Base-by-base conservation (phyloP, 1,139 yeast genomes). In the Suhomyces coccinellae region DNA sequence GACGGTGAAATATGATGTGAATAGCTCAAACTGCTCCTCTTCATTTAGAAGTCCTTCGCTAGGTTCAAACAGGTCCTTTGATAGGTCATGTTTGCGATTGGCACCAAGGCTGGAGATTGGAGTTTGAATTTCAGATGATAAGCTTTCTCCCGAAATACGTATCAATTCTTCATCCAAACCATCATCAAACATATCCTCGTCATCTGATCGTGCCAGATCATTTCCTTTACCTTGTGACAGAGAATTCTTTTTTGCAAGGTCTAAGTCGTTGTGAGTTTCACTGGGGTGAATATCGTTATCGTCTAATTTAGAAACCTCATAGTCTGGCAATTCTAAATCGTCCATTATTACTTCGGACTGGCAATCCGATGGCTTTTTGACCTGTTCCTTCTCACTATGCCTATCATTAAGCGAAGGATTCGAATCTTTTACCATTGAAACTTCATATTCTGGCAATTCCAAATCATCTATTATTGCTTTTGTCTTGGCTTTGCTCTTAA, bases 1-100 rank as follows among this genome's bases (percentile, higher is more conserved):
- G 1, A 60, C 50, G 1, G 62, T 55, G 46, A 53, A 69, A 48
- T 69, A 67, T 12, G 61, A 55, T n/a, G 74, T 66, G 51, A 69
- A 70, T 4, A 73, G 60, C 32, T 71, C 72, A 40, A 59, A 51
- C 40, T 53, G 55, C 31, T 72, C 60, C 4, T 58, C 61, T 12
- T 63, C 57, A 10, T 54, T 58, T 17, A 73, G 55, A 12, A 68
- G 50, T 0, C 75, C 77, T 11, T 62, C 69, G 6, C 43, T 36
- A 1, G 51, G 46, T 2, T 45, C 48, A 41, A 61, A 59, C 3
- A 39, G 38, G 29, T 45, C 46, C 35, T 51, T 48, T 48, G 41
- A 54, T 1, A 50, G n/a, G 12, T 30, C 36, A n/a, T 30, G 22
- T n/a, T 22, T 16, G 15, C 2, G 16, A 38, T 40, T 26, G 22